Percentiles rank a stretch among this genome's conserved stretches.
Evolutionary conservation across 2,329 filamentous ascomycete genomes (phyloP).

Genomic region (Pestalotiopsis sp.): DNA sequence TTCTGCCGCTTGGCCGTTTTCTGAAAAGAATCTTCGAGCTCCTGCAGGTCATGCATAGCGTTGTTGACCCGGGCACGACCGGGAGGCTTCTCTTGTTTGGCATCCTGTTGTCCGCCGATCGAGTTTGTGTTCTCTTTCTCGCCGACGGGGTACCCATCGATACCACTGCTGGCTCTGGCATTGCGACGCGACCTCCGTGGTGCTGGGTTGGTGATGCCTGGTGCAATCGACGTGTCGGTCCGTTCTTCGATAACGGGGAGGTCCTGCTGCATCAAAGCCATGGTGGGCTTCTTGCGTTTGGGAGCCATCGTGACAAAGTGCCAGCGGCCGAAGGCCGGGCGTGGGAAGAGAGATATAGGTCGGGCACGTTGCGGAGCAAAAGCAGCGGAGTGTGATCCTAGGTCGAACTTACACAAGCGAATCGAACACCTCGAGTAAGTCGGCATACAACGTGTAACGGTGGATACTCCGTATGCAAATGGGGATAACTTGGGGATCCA

Average conservation of each 20-base stretch:
- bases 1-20: constrained; percentile 48
- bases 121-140: background rate
- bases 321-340: background rate
- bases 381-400: constrained; percentile 7
- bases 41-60: constrained; percentile 46
- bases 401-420: constrained; percentile 6
- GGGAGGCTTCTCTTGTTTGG: constrained; percentile 13
- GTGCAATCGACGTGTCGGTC: background rate
- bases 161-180: background rate
- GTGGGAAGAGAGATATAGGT: constrained; percentile 18
- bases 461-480: background rate
- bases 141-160: background rate
- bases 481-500: background rate
- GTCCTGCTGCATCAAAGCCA: constrained; percentile 19
- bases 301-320: constrained; percentile 33
- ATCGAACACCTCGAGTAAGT: constrained; percentile 22
- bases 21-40: constrained; percentile 52
- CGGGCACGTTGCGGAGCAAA: constrained; percentile 18
- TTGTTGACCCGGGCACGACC: constrained; percentile 35
- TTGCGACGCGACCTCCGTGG: constrained; percentile 16
- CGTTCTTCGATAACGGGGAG: constrained; percentile 14
- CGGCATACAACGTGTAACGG: constrained; percentile 5
- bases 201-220: background rate
- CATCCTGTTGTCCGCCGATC: background rate
- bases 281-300: constrained; percentile 40